Conservation (phyloP, 2,329 filamentous ascomycete species). For the Dactylonectria estremocensis region DNA sequence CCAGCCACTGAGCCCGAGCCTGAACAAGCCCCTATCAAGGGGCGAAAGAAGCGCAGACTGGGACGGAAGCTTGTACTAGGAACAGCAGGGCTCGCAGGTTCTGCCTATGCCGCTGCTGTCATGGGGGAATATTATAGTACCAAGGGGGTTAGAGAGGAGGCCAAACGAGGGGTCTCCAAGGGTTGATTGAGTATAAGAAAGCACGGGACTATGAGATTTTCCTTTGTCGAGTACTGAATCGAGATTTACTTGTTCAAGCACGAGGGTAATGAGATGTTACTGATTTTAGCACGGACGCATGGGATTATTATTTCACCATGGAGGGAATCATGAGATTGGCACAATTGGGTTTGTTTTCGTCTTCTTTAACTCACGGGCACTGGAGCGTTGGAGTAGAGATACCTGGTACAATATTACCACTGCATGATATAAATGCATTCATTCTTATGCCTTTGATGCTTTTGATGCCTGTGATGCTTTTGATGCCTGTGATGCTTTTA, state of each 20-base stretch:
- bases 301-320: not conserved
- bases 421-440: conserved; percentile 2
- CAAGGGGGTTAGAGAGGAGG: conserved; percentile 53
- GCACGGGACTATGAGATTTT: too few species aligned
- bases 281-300: too few species aligned
- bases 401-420: conserved; percentile 15
- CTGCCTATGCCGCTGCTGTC: conserved; percentile 72
- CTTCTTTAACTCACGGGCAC: not conserved
- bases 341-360: conserved; percentile 4
- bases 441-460: not conserved
- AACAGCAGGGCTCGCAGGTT: conserved; percentile 68
- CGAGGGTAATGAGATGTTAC: too few species aligned
- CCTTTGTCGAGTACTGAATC: too few species aligned
- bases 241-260: too few species aligned
- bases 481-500: too few species aligned
- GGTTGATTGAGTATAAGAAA: too few species aligned
- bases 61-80: conserved; percentile 67
- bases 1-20: conserved; percentile 63
- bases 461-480: too few species aligned
- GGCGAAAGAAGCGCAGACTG: conserved; percentile 57
- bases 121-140: conserved; percentile 71
- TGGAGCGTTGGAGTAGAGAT: conserved; percentile 18
- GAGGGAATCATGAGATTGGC: not conserved
- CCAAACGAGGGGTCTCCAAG: too few species aligned
- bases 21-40: conserved; percentile 55